Percentiles rank a stretch among this genome's conserved stretches.
Evolutionary conservation across 176 grass and related monocot genomes (phyloP).

Genomic region (Paspalum notatum): DNA sequence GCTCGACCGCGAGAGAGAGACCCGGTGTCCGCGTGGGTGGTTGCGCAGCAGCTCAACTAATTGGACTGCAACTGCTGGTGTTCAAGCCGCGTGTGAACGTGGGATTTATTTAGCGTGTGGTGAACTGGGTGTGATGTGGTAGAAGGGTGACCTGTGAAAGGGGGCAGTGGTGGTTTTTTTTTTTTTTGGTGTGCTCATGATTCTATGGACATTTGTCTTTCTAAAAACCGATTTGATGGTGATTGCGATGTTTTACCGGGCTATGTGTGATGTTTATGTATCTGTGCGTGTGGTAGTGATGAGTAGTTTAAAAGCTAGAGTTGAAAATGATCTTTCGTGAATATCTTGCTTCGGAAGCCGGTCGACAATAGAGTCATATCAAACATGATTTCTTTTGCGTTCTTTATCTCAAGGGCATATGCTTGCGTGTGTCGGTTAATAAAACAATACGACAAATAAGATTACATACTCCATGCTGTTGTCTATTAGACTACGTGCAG

Average conservation of each 20-base stretch:
- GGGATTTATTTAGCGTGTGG: not conserved
- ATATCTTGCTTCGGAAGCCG: not conserved
- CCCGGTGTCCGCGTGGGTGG: not conserved
- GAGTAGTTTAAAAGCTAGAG: not conserved
- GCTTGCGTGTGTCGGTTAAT: too few relatives aligned
- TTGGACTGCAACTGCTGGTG: not conserved
- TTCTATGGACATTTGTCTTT: not conserved
- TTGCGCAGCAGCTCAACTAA: not conserved
- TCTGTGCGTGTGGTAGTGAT: not conserved
- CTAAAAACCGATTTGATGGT: not conserved
- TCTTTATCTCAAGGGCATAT: not conserved
- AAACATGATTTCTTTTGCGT: not conserved
- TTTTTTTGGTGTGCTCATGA: not conserved
- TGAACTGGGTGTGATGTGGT: not conserved
- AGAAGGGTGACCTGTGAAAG: slow-evolving; percentile 34
- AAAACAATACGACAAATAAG: too few relatives aligned
- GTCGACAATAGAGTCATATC: not conserved
- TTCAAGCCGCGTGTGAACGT: not conserved
- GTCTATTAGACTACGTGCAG: too few relatives aligned
- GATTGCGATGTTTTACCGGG: not conserved
- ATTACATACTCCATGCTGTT: too few relatives aligned
- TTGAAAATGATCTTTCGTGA: not conserved
- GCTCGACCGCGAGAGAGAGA: slow-evolving; percentile 3
- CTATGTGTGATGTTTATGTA: not conserved
- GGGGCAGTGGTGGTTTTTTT: too few relatives aligned